Base-by-base conservation (phyloP, 176 grass and related monocot genomes). In the Themeda triandra region DNA sequence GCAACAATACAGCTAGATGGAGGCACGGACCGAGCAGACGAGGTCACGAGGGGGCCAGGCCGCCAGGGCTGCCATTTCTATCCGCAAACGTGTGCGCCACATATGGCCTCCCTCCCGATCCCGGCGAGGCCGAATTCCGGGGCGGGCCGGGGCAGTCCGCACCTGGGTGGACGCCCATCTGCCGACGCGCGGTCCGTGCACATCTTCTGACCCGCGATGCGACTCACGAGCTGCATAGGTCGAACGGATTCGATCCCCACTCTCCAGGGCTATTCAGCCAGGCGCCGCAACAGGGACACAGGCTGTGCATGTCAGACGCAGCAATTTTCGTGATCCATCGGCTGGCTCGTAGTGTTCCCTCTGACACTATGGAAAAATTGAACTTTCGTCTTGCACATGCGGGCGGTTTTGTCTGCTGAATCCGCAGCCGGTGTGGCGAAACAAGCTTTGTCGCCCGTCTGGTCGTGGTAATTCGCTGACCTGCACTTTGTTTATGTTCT, bases 341-440 rank as follows among this genome's bases (percentile, higher is more conserved):
- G 40, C 10, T n/a, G n/a, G 58, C 21, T 79, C 33, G 6, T 14
- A 6, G 9, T 84, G 76, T 60, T 45, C 69, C 53, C 71, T 77
- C 71, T 71, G 53, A 0, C n/a, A n/a, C n/a, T n/a, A 63, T 24
- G 44, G 51, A 19, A 33, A 41, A 6, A 54, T 48, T 32, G 71
- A 76, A 60, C 71, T 71, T 69, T 82, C 71, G 6, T 5, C 48
- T 31, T n/a, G 28, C 21, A 19, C 58, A 71, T 58, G 58, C 67
- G 44, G 58, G 66, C 45, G n/a, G 66, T 46, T 73, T 60, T 83
- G 88, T 86, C 88, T 83, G 58, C 83, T 36, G 72, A 80, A 82
- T 36, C 73, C 51, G 29, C 73, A 36, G 83, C 78, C 73, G 40
- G 6, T 29, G 14, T 74, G 41, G 41, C 24, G 40, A 66, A 63